phyloP scores from a whole-genome alignment of 805 yeast genomes.

The Isabelozyma gotoi region DNA sequence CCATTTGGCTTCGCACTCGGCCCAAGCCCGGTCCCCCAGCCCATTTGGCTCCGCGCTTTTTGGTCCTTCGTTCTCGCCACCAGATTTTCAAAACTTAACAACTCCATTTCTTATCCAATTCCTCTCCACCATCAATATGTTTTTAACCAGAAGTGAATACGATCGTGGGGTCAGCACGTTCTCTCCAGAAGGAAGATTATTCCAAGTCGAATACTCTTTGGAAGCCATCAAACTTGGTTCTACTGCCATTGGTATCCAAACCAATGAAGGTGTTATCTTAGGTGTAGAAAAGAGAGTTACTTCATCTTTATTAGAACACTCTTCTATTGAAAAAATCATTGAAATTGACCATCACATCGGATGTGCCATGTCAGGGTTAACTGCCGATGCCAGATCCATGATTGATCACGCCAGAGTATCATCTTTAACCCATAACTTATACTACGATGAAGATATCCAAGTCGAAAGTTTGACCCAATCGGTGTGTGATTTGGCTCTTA shows the following conservation, averaged over 20 bases:
- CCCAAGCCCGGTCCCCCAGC: too few species aligned
- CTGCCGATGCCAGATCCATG: conserved; percentile 98
- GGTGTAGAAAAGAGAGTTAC: conserved; percentile 98
- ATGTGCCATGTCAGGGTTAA: conserved; percentile 97
- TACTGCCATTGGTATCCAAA: conserved; percentile 95
- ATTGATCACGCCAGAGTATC: conserved; percentile 96
- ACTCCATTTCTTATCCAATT: not conserved
- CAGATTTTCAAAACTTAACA: not conserved
- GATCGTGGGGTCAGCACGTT: conserved; percentile 98
- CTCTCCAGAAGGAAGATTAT: conserved; percentile 97
- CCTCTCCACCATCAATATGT: conserved; percentile 51
- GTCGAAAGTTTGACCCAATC: conserved; percentile 94
- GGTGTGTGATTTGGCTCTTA: conserved; percentile 92
- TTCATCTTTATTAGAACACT: conserved; percentile 83
- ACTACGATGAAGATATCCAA: conserved; percentile 88
- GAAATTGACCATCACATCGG: conserved; percentile 94
- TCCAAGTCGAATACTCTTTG: conserved; percentile 95
- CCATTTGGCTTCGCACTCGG: too few species aligned
- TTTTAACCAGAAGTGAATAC: conserved; percentile 98
- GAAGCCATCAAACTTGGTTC: conserved; percentile 98
- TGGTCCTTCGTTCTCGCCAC: too few species aligned
- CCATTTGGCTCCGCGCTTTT: too few species aligned
- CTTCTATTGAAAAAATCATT: conserved; percentile 92
- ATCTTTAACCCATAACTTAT: conserved; percentile 81
- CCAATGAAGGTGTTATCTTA: conserved; percentile 91